phyloP scores from a whole-genome alignment of 2,329 filamentous ascomycete species.

The Fusarium sp. region DNA sequence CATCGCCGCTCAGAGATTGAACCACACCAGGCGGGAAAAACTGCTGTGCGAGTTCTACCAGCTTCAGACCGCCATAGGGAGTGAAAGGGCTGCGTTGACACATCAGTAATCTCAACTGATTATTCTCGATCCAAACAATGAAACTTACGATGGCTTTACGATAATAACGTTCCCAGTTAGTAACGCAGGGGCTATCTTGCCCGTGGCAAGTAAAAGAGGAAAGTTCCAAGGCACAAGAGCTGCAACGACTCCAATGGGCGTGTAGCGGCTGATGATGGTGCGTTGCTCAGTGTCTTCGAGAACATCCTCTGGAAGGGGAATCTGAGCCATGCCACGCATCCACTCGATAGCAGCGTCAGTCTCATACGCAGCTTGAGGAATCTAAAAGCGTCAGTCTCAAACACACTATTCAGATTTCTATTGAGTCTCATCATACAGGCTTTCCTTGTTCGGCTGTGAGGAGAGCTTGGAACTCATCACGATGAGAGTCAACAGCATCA shows the following conservation, averaged over 20 bases:
- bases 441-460: conserved; percentile 44
- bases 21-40: conserved; percentile 70
- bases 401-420: no score
- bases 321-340: conserved; percentile 42
- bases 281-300: conserved; percentile 48
- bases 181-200: conserved; percentile 66
- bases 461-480: conserved; percentile 34
- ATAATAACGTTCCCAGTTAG: conserved; percentile 65
- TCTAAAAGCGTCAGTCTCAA: not conserved
- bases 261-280: conserved; percentile 46
- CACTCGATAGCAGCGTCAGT: conserved; percentile 37
- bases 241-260: conserved; percentile 53
- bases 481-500: conserved; percentile 32
- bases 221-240: conserved; percentile 67
- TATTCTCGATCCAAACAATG: no score
- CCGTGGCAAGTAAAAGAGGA: conserved; percentile 60
- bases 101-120: rapidly evolving
- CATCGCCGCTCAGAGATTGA: conserved; percentile 68
- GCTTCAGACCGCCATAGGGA: conserved; percentile 66
- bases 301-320: conserved; percentile 47
- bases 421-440: conserved; percentile 23
- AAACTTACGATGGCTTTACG: conserved; percentile 59
- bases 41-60: conserved; percentile 65
- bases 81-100: conserved; percentile 55
- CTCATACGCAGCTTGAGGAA: conserved; percentile 38